Conservation (phyloP, 2,329 filamentous ascomycete genomes). For the Gyromitra esculenta region DNA sequence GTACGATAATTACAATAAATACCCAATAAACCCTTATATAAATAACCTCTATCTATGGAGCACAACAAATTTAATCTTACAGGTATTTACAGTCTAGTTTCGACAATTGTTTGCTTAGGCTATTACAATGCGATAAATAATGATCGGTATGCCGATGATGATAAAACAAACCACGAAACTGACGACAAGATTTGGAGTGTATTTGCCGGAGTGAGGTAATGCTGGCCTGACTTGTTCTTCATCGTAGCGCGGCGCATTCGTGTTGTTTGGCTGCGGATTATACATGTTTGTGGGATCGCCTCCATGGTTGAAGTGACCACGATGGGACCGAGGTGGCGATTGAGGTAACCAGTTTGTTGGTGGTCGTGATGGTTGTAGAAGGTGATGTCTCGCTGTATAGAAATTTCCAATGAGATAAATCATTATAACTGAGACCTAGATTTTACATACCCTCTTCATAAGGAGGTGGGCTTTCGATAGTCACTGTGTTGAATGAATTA, state of each 20-base stretch:
- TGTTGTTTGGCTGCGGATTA: neutral
- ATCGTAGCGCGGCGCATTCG: conserved; percentile 18
- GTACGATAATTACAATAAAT: neutral
- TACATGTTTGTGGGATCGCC: neutral
- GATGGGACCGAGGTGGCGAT: neutral
- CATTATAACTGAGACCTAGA: neutral
- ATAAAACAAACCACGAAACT: neutral
- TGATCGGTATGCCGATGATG: neutral
- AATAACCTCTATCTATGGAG: neutral
- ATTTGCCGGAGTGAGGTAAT: neutral
- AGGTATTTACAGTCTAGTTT: neutral
- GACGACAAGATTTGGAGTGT: neutral
- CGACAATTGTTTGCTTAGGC: neutral
- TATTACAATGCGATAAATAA: neutral
- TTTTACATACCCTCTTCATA: conserved; percentile 31
- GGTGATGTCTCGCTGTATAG: neutral
- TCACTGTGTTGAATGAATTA: neutral
- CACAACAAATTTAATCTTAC: neutral
- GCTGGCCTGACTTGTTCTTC: neutral
- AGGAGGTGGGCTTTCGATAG: conserved; percentile 11
- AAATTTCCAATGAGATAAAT: neutral
- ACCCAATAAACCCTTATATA: neutral
- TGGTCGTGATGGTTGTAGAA: neutral
- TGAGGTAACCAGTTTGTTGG: neutral
- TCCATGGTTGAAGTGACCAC: neutral